Base-by-base conservation (phyloP, 2,329 filamentous ascomycete genomes). In the Talaromyces sp. region DNA sequence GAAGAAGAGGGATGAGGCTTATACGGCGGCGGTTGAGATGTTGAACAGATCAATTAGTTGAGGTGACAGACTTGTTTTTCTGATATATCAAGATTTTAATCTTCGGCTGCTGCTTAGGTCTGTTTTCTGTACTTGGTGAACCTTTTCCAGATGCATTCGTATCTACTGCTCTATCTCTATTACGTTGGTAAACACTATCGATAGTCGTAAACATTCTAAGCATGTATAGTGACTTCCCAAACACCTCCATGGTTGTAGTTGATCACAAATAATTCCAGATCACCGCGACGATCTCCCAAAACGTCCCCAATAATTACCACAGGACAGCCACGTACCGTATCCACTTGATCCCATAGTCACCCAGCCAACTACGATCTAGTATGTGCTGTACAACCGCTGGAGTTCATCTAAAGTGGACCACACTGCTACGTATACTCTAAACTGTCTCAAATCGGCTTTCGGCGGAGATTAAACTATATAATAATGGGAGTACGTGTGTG, bases 1-100 rank as follows among this genome's bases (percentile, higher is more conserved):
- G 19, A 49, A 64, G 24, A 62, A 62, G 13, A 67, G 63, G 22
- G 52, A 64, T 13, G 64, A 68, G 14, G 58, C 64, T 13, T 68
- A 66, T 39, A 37, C 56, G 39, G 62, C 69, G 68, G 52, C 62
- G 33, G 43, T 39, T 10, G 62, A 33, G 16, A 59, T 64, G n/a
- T 52, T 64, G 43, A 47, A 35, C 7, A 47, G 19, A 27, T 47
- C 57, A 10, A 31, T 60, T 3, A 35, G 31, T 27, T 59, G 39
- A 59, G 22, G 13, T 24, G 31, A 22, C 5, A 9, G 33, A 24
- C 33, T n/a, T 14, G 6, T 27, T 49, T 49, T 5, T 47, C 8
- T 49, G 11, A 16, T 27, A 7, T 2, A 52, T 33, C 27, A n/a
- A 31, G 13, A 14, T 24, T 2, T 16, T 3, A 16, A 9, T 52